Percentiles rank a stretch among this genome's conserved stretches.
phyloP scores from a whole-genome alignment of 148 eudicot genomes.

The Arbutus unedo region DNA sequence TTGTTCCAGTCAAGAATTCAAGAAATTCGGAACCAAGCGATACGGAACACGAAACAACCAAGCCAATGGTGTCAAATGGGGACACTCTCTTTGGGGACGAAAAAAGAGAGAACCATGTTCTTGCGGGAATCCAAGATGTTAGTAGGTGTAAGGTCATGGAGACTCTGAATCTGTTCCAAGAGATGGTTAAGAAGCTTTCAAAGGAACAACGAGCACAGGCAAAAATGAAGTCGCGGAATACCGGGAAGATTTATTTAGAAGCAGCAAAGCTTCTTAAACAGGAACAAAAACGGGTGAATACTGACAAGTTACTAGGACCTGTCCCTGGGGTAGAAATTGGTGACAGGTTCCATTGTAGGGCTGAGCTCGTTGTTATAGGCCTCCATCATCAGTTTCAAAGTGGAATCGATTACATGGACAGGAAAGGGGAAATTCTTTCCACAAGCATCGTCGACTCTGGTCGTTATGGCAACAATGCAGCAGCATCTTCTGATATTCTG shows the following conservation, averaged over 20 bases:
- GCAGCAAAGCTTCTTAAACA: slow-evolving; percentile 25
- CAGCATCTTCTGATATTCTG: slow-evolving; percentile 22
- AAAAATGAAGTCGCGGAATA: neutral
- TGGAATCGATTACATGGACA: slow-evolving; percentile 43
- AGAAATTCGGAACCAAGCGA: neutral
- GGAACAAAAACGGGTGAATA: slow-evolving; percentile 20
- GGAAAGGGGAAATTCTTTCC: slow-evolving; percentile 28
- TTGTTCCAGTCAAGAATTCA: neutral
- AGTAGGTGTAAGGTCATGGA: slow-evolving; percentile 22
- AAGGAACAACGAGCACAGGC: neutral
- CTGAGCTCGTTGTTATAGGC: slow-evolving; percentile 44
- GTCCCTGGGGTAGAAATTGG: slow-evolving; percentile 52
- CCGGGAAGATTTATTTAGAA: neutral
- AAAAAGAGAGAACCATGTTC: neutral
- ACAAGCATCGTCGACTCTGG: slow-evolving; percentile 50
- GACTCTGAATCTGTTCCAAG: slow-evolving; percentile 18
- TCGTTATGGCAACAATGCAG: slow-evolving; percentile 30
- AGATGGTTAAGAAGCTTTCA: neutral
- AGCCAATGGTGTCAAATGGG: slow-evolving; percentile 1
- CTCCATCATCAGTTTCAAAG: slow-evolving; percentile 32
- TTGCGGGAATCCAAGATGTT: neutral
- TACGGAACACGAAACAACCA: neutral
- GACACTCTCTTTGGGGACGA: neutral
- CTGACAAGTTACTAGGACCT: slow-evolving; percentile 23
- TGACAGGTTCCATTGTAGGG: slow-evolving; percentile 38